Evolutionary conservation across 2,329 filamentous ascomycete genomes (phyloP).

Genomic region (Microdochium trichocladiopsis): DNA sequence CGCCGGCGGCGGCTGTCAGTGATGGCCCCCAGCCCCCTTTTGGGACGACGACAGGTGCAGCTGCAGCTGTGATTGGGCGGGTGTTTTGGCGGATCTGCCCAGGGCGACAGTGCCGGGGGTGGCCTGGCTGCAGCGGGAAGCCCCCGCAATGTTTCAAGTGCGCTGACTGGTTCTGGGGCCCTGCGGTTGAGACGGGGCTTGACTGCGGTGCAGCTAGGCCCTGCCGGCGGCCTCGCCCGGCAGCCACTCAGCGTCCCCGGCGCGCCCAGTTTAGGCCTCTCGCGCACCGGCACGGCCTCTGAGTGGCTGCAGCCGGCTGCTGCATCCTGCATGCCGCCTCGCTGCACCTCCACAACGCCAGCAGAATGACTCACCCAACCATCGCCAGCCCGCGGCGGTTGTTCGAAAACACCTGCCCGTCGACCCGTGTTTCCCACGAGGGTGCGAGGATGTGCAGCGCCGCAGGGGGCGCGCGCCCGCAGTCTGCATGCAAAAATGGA

Average conservation of each 20-base stretch:
- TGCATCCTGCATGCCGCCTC: neutral
- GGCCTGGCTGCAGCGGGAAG: neutral
- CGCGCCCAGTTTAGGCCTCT: neutral
- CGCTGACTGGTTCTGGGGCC: neutral
- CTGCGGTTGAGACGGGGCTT: neutral
- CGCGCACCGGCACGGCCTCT: neutral
- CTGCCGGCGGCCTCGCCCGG: neutral
- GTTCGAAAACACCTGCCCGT: neutral
- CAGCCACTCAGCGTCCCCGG: neutral
- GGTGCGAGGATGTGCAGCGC: too few relatives aligned
- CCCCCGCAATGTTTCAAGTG: neutral
- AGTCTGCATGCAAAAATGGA: too few relatives aligned
- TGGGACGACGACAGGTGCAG: neutral
- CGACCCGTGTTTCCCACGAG: too few relatives aligned
- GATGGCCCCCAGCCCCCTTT: neutral
- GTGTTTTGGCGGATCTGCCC: neutral
- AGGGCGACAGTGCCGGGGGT: neutral
- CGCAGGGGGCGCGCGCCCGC: too few relatives aligned
- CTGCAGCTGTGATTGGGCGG: neutral
- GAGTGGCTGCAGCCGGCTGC: neutral
- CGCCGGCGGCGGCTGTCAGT: neutral
- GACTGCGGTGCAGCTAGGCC: neutral
- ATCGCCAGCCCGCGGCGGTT: neutral
- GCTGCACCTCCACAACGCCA: neutral
- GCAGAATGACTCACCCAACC: slow-evolving; percentile 1